phyloP scores from a whole-genome alignment of 2,329 filamentous ascomycete species.

The Rosellinia necatrix region DNA sequence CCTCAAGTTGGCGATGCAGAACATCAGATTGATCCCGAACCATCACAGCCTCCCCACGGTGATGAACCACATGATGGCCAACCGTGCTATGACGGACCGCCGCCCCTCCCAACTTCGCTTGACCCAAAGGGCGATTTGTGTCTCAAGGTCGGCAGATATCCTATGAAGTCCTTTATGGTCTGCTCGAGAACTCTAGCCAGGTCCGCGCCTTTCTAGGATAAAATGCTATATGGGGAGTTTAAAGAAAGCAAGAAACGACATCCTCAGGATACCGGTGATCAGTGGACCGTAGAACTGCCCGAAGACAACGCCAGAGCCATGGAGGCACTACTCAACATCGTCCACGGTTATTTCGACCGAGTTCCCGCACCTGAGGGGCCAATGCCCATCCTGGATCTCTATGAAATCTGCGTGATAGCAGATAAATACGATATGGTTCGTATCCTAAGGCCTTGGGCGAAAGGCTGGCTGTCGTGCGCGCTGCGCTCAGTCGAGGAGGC shows the following conservation, averaged over 20 bases:
- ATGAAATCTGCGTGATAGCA: slow-evolving; percentile 28
- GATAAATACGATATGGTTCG: slow-evolving; percentile 33
- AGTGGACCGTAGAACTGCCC: slow-evolving; percentile 15
- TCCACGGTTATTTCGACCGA: slow-evolving; percentile 1
- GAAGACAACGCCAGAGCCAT: slow-evolving; percentile 7
- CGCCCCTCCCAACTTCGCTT: not conserved
- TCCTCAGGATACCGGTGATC: not conserved
- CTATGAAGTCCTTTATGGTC: slow-evolving; percentile 6
- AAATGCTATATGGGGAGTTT: slow-evolving; percentile 14
- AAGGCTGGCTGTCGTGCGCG: slow-evolving; percentile 23
- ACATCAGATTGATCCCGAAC: not conserved
- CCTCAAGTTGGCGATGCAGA: not conserved
- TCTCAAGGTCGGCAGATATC: slow-evolving; percentile 1
- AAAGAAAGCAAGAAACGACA: slow-evolving; percentile 3
- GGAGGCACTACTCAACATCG: slow-evolving; percentile 2
- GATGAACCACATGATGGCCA: too few relatives aligned
- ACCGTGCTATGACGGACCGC: not conserved
- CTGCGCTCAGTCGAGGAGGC: slow-evolving; percentile 19
- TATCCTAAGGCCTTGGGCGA: slow-evolving; percentile 30
- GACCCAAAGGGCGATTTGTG: slow-evolving; percentile 11
- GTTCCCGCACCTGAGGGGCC: slow-evolving; percentile 16
- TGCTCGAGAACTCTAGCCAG: slow-evolving; percentile 18
- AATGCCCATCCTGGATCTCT: slow-evolving; percentile 23
- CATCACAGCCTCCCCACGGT: too few relatives aligned
- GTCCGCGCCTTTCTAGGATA: slow-evolving; percentile 5